Percentiles rank a stretch among this genome's conserved stretches.
phyloP scores from a whole-genome alignment of 345 rosid genomes.

The Eucalyptus pauciflora region DNA sequence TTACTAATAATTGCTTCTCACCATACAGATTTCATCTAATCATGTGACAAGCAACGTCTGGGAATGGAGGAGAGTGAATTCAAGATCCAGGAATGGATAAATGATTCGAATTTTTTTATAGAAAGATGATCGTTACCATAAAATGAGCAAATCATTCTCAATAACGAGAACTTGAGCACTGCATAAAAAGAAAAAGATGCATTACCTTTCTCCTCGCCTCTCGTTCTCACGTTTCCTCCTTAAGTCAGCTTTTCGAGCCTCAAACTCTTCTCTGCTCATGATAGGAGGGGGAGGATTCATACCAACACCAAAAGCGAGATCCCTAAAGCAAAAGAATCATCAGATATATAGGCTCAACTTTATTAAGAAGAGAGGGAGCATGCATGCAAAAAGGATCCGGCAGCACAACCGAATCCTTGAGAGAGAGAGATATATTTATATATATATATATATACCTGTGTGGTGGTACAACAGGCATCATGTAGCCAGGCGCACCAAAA shows the following conservation, averaged over 20 bases:
- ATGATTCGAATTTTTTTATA: background rate
- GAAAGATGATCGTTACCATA: background rate
- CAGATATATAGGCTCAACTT: background rate
- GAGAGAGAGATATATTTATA: background rate
- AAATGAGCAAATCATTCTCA: background rate
- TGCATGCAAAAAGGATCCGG: background rate
- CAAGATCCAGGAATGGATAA: background rate
- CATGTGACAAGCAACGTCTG: background rate
- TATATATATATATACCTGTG: constrained; percentile 22
- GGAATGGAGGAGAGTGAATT: background rate
- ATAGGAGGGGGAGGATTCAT: constrained; percentile 69
- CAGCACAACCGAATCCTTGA: background rate
- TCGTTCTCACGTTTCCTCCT: constrained; percentile 79
- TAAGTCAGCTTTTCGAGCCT: constrained; percentile 83
- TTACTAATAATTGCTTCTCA: background rate
- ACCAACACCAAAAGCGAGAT: constrained; percentile 77
- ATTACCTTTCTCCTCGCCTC: constrained; percentile 69
- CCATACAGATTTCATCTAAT: background rate
- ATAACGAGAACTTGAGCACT: background rate
- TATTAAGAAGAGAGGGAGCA: too few species aligned
- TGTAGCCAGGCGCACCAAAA: constrained; percentile 39
- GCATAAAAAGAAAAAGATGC: background rate
- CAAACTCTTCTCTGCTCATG: constrained; percentile 87
- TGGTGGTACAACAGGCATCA: constrained; percentile 63
- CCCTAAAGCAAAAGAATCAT: constrained; percentile 24